Evolutionary conservation across 495 filamentous ascomycete genomes (phyloP).

Genomic region (Daldinia concentrica): DNA sequence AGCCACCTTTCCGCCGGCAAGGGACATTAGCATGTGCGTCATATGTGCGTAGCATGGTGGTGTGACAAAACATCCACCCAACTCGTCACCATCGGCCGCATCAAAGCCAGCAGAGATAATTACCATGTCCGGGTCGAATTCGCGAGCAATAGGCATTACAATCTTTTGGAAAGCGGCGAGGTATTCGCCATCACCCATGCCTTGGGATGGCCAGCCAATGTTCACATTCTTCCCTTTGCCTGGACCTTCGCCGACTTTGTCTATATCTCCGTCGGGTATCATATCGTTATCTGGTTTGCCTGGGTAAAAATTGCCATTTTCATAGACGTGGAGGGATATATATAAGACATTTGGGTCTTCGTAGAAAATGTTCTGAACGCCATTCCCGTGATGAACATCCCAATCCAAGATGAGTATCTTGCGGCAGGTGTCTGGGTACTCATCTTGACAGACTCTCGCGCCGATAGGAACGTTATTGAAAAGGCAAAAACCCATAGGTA

Average conservation of each 20-base stretch:
- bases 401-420: constrained; percentile 95
- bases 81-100: constrained; percentile 88
- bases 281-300: constrained; percentile 67
- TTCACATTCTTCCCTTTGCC: constrained; percentile 95
- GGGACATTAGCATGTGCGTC: constrained; percentile 98
- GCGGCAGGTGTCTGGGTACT: constrained; percentile 78
- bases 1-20: constrained; percentile 90
- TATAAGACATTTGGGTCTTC: constrained; percentile 94
- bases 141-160: constrained; percentile 94
- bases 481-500: constrained; percentile 91
- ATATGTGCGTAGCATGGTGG: constrained; percentile 95
- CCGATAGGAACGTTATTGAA: constrained; percentile 98
- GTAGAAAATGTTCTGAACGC: constrained; percentile 96
- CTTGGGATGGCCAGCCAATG: constrained; percentile 89
- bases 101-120: constrained; percentile 98
- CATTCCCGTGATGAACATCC: constrained; percentile 91
- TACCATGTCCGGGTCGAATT: constrained; percentile 94
- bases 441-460: constrained; percentile 79
- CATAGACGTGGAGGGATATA: constrained; percentile 93
- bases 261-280: constrained; percentile 72
- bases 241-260: constrained; percentile 75
- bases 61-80: constrained; percentile 91
- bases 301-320: constrained; percentile 86
- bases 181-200: constrained; percentile 97
- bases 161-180: constrained; percentile 94